These are phyloP conservation scores for Balansia obtecta DNA, from an alignment of 2,329 filamentous ascomycete genomes.

Conservation along the genomic window DNA sequence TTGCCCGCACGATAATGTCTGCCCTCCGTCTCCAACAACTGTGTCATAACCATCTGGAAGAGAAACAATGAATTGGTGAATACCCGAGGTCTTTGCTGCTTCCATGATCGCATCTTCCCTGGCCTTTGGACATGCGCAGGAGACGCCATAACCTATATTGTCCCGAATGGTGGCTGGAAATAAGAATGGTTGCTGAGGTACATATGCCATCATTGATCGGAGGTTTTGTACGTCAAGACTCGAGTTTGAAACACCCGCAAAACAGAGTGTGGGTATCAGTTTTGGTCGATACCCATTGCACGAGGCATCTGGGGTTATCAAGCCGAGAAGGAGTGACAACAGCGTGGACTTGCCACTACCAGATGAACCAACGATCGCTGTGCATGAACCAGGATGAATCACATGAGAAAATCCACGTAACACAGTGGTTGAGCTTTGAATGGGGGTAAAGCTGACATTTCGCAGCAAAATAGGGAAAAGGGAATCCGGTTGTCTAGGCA, in stretches of 20 bases:
- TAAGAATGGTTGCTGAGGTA: slow-evolving; percentile 59
- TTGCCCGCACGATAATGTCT: slow-evolving; percentile 67
- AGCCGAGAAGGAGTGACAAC: slow-evolving; percentile 57
- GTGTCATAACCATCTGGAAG: slow-evolving; percentile 52
- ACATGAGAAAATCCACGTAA: slow-evolving; percentile 32
- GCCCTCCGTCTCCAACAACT: slow-evolving; percentile 62
- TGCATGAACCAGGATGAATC: slow-evolving; percentile 50
- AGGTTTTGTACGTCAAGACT: slow-evolving; percentile 48
- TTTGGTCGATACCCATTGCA: neutral
- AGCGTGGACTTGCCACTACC: slow-evolving; percentile 90
- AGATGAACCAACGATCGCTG: slow-evolving; percentile 70
- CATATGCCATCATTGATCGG: slow-evolving; percentile 50
- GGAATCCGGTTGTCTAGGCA: slow-evolving; percentile 17
- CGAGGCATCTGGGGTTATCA: slow-evolving; percentile 40
- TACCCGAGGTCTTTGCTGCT: slow-evolving; percentile 47
- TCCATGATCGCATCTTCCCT: slow-evolving; percentile 27
- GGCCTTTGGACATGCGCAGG: slow-evolving; percentile 36
- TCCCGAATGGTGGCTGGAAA: slow-evolving; percentile 67
- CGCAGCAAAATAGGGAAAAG: slow-evolving; percentile 33
- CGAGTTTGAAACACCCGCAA: slow-evolving; percentile 44
- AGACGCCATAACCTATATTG: slow-evolving; percentile 74
- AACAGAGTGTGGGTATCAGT: slow-evolving; percentile 31
- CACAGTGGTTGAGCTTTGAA: neutral
- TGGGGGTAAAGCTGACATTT: slow-evolving; percentile 45
- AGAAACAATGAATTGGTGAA: slow-evolving; percentile 64